Conservation (phyloP, 176 grass and related monocot species). For the Ampelocalamus luodianensis region DNA sequence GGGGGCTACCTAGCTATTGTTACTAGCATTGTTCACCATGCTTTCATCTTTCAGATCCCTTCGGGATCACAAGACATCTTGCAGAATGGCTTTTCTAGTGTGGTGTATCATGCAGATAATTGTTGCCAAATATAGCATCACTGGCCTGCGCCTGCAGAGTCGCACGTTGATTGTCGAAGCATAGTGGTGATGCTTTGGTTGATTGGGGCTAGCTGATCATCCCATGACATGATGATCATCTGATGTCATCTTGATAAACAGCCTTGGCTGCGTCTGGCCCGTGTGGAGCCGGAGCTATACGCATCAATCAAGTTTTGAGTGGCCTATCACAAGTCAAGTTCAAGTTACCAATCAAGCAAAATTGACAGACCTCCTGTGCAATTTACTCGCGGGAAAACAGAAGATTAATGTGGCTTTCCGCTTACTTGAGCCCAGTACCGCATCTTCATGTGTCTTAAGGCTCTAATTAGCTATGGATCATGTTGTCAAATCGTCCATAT, state of each 20-base stretch:
- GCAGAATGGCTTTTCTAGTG: slow-evolving; percentile 45
- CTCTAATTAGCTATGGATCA: slow-evolving; percentile 9
- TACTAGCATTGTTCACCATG: slow-evolving; percentile 39
- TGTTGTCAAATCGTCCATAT: slow-evolving; percentile 37
- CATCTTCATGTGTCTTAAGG: slow-evolving; percentile 29
- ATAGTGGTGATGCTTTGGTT: slow-evolving; percentile 24
- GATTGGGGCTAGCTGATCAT: slow-evolving; percentile 48
- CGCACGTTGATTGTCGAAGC: slow-evolving; percentile 56
- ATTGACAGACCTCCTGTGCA: neutral
- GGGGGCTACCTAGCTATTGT: slow-evolving; percentile 46
- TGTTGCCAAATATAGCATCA: slow-evolving; percentile 70
- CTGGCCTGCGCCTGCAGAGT: slow-evolving; percentile 42
- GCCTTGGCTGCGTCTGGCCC: slow-evolving; percentile 25
- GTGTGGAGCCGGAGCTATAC: slow-evolving; percentile 37
- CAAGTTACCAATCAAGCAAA: neutral
- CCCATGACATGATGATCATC: slow-evolving; percentile 47
- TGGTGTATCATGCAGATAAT: slow-evolving; percentile 58
- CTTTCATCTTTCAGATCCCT: slow-evolving; percentile 40
- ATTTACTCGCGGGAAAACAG: neutral
- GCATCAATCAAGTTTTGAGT: slow-evolving; percentile 21
- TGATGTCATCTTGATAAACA: slow-evolving; percentile 41
- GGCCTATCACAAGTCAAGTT: slow-evolving; percentile 26
- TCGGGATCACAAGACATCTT: slow-evolving; percentile 41
- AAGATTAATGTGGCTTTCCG: slow-evolving; percentile 3
- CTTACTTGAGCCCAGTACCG: slow-evolving; percentile 35